Conservation (phyloP, 148 eudicot species). For the Spergularia marina region DNA sequence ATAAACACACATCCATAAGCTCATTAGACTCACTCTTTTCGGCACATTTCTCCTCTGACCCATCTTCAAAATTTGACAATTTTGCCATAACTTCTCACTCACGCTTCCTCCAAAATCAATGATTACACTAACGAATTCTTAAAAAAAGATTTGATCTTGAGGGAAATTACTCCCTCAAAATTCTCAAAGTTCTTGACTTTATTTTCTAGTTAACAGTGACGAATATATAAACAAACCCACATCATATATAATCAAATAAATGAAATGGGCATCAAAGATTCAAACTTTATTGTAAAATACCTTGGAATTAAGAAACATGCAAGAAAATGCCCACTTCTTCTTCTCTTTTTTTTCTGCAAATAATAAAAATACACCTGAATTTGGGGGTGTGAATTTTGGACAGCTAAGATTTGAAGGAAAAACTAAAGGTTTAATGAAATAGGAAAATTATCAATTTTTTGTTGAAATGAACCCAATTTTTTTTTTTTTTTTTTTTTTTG, state of each 20-base stretch:
- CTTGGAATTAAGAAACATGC: slow-evolving; percentile 27
- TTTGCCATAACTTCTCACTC: slow-evolving; percentile 40
- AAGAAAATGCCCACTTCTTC: slow-evolving; percentile 16
- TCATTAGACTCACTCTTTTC: slow-evolving; percentile 27
- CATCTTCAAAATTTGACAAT: slow-evolving; percentile 40
- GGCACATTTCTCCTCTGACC: slow-evolving; percentile 27
- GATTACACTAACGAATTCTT: neutral
- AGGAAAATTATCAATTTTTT: slow-evolving; percentile 11
- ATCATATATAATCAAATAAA: slow-evolving; percentile 12
- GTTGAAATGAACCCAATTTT: neutral
- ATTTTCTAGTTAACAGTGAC: slow-evolving; percentile 12
- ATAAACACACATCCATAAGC: slow-evolving; percentile 17
- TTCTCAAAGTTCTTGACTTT: neutral
- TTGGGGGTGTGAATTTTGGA: slow-evolving; percentile 12
- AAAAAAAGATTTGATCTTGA: slow-evolving; percentile 19
- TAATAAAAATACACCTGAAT: slow-evolving; percentile 6
- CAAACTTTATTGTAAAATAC: slow-evolving; percentile 20
- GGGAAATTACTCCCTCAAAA: neutral
- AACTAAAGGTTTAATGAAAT: slow-evolving; percentile 5
- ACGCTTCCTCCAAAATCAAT: neutral
- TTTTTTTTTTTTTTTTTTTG: neutral
- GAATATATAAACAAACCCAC: slow-evolving; percentile 17
- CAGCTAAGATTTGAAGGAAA: slow-evolving; percentile 14
- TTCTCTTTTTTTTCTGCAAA: no score
- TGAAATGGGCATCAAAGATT: slow-evolving; percentile 25